Evolutionary conservation across 2,329 filamentous ascomycete species (phyloP).

Genomic region (Zalaria sp.): DNA sequence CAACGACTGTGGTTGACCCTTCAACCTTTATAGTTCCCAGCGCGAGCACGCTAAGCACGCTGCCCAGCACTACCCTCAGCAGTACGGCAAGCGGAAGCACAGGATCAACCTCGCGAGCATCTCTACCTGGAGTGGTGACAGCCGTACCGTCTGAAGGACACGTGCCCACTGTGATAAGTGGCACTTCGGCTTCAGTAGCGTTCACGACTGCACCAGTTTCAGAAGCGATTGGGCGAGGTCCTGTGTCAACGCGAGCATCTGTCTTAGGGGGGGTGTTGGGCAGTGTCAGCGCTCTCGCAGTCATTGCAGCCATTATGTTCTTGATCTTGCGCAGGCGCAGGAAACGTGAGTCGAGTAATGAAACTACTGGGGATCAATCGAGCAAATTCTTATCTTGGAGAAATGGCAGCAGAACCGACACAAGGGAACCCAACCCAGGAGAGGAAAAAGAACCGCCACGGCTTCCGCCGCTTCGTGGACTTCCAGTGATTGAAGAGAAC

Average conservation of each 20-base stretch:
- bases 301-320: not conserved
- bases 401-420: constrained; percentile 2
- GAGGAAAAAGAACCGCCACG: constrained; percentile 1
- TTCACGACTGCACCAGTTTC: not conserved
- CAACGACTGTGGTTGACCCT: not conserved
- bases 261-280: not conserved
- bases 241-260: not conserved
- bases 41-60: not conserved
- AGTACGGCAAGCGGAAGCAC: not conserved
- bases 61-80: not conserved
- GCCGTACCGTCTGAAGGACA: not conserved
- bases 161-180: not conserved
- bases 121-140: not conserved
- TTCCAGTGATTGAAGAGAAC: constrained; percentile 14
- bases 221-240: not conserved
- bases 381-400: not conserved
- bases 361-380: not conserved
- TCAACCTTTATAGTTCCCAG: not conserved
- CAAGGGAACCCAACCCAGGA: constrained; percentile 1
- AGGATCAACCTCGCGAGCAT: not conserved
- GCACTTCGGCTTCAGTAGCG: too few species aligned
- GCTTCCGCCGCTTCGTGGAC: not conserved
- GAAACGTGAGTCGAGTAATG: too few species aligned
- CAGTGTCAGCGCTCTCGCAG: not conserved
- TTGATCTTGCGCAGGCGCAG: not conserved